Base-by-base conservation (phyloP, 1,139 yeast species). In the Yamadazyma diddensiae region DNA sequence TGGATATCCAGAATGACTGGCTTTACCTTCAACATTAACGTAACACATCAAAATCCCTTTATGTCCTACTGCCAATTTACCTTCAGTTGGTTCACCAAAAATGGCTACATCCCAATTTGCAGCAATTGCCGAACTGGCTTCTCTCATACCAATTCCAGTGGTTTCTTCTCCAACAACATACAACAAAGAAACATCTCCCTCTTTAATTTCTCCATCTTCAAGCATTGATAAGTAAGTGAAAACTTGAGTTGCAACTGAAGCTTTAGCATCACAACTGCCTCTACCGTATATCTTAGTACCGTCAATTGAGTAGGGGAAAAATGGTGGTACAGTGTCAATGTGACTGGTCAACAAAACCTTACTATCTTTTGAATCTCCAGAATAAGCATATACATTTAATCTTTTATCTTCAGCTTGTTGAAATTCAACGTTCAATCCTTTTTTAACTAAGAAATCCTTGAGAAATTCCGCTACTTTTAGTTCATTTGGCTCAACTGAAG, bases 41-140 rank as follows among this genome's bases (percentile, higher is more conserved):
- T 62, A 50, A 37, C 76, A 57, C 43, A 57, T 35, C 44, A 63
- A 62, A 40, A 62, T 51, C 47, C 90, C 82, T 50, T 82, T 82
- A 48, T 82, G 90, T 7, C 88, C 88, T 5, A 74, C 74, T 2
- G 84, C 86, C 15, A 82, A 62, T 46, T 77, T 79, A 50, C 72
- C 61, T 43, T 80, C 87, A 0, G 90, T 81, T 13, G 90, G 88
- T 49, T 82, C 90, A 10, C 88, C 88, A 53, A 81, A 81, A 28
- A 82, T 70, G 15, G 74, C 87, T 4, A 71, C 48, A 5, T 74
- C 75, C 85, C 86, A 82, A 2, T 55, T 49, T 9, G 70, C 70
- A 18, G 65, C 67, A 29, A 77, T 49, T 13, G 53, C 22, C 26
- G 55, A 47, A 31, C 48, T 41, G 2, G 74, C 82, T 18, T 51